Conservation (phyloP, 83 land plant genomes). For the Diphasiastrum complanatum region DNA sequence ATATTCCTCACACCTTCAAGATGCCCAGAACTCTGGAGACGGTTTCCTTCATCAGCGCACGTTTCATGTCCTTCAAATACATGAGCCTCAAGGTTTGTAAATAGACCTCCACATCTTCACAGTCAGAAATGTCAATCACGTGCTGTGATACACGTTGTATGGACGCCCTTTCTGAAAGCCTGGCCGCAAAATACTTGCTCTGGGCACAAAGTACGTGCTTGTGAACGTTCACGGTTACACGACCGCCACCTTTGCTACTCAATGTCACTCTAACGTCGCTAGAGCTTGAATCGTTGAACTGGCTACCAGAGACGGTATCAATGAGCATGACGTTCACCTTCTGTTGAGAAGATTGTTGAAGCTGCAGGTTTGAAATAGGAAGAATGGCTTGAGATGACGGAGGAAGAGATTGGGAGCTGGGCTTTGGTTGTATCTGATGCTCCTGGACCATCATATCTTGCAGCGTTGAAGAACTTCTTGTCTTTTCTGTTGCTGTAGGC, state of each 20-base stretch:
- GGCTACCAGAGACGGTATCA: conserved; percentile 55
- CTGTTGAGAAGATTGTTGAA: conserved; percentile 41
- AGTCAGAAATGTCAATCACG: conserved; percentile 43
- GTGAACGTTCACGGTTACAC: conserved; percentile 50
- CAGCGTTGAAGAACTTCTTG: conserved; percentile 70
- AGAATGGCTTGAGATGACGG: too few relatives aligned
- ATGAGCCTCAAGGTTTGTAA: conserved; percentile 66
- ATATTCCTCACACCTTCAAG: conserved; percentile 52
- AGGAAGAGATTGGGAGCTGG: too few relatives aligned
- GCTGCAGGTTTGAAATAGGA: too few relatives aligned
- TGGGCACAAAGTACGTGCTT: conserved; percentile 51
- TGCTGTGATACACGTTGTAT: conserved; percentile 39
- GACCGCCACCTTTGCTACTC: conserved; percentile 55
- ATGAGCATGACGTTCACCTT: conserved; percentile 22
- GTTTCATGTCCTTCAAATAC: conserved; percentile 78
- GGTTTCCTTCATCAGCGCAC: conserved; percentile 61
- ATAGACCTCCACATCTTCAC: conserved; percentile 69
- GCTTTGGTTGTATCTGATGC: conserved; percentile 45
- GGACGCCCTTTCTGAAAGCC: conserved; percentile 65
- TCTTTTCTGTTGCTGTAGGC: conserved; percentile 46
- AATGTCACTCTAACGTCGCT: conserved; percentile 64
- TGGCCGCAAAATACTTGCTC: conserved; percentile 67
- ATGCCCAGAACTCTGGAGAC: conserved; percentile 69
- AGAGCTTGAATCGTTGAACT: conserved; percentile 47
- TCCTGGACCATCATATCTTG: conserved; percentile 88